phyloP scores from a whole-genome alignment of 345 rosid species.

The Syzygium jambos region DNA sequence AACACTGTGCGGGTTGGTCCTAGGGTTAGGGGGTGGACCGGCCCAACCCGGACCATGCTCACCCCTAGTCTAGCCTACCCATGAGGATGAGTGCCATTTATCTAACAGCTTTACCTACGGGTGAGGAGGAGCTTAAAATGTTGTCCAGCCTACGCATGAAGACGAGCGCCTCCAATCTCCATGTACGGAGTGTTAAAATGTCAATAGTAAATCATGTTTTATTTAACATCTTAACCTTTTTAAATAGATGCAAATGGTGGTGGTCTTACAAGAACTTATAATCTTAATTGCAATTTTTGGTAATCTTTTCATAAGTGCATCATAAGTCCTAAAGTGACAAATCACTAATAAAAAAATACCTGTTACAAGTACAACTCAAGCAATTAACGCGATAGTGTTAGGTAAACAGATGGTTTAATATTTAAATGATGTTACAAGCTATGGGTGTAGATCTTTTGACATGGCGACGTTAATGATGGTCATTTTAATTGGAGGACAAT shows the following conservation, averaged over 20 bases:
- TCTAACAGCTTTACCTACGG: too few relatives aligned
- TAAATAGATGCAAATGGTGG: background rate
- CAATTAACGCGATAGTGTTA: background rate
- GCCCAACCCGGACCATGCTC: too few relatives aligned
- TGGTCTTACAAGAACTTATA: background rate
- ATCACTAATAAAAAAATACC: background rate
- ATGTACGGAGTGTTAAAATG: background rate
- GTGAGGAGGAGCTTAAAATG: too few relatives aligned
- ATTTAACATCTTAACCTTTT: background rate
- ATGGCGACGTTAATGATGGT: background rate
- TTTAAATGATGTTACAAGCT: background rate
- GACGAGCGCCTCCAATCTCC: too few relatives aligned
- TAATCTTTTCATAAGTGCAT: background rate
- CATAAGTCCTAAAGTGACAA: background rate
- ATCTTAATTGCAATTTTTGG: background rate
- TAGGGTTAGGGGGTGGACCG: too few relatives aligned
- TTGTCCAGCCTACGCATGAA: background rate
- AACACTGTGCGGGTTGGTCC: too few relatives aligned
- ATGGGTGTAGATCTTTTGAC: background rate
- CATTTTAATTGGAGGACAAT: background rate
- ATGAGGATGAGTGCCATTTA: too few relatives aligned
- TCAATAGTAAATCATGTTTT: background rate
- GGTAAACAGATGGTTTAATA: background rate
- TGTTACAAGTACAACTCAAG: background rate
- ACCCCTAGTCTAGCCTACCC: too few relatives aligned